A percentile compares a stretch with the other conserved stretches of the same genome.
These are phyloP conservation scores for Marsdenia floribunda DNA, from an alignment of 257 asterid species.

Conservation along the genomic window DNA sequence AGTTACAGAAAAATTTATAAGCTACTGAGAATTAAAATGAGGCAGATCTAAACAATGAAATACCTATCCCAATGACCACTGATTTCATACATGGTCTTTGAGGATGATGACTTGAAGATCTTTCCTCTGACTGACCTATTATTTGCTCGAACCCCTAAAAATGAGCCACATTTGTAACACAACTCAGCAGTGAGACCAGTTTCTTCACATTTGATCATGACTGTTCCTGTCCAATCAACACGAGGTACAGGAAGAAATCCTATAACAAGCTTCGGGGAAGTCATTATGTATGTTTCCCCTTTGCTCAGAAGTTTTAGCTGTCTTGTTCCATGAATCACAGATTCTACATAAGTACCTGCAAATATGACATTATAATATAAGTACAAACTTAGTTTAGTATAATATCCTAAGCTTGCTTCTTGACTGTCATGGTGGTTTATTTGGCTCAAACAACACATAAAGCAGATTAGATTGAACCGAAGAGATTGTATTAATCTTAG, in stretches of 20 bases:
- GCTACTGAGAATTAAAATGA: background rate
- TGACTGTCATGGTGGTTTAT: background rate
- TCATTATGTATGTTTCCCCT: slow-evolving; percentile 63
- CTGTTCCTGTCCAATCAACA: slow-evolving; percentile 80
- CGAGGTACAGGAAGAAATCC: slow-evolving; percentile 58
- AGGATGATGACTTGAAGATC: slow-evolving; percentile 46
- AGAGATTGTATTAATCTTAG: background rate
- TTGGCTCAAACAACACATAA: background rate
- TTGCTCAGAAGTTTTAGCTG: slow-evolving; percentile 42
- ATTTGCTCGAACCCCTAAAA: slow-evolving; percentile 39
- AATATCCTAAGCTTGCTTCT: background rate
- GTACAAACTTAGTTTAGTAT: background rate
- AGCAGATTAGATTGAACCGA: background rate
- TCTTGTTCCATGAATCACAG: slow-evolving; percentile 60
- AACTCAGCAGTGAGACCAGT: slow-evolving; percentile 65
- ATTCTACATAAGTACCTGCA: slow-evolving; percentile 59
- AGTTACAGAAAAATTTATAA: background rate
- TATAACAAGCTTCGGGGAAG: slow-evolving; percentile 69
- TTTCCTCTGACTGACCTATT: slow-evolving; percentile 61
- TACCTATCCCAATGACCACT: slow-evolving; percentile 87
- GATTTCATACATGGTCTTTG: slow-evolving; percentile 45
- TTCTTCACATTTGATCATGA: slow-evolving; percentile 50
- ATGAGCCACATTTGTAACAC: slow-evolving; percentile 45
- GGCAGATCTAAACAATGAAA: background rate
- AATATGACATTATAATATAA: background rate